Evolutionary conservation across 1,284 basidiomycete genomes (phyloP).

Genomic region (Mycosarcoma mackinlayi): DNA sequence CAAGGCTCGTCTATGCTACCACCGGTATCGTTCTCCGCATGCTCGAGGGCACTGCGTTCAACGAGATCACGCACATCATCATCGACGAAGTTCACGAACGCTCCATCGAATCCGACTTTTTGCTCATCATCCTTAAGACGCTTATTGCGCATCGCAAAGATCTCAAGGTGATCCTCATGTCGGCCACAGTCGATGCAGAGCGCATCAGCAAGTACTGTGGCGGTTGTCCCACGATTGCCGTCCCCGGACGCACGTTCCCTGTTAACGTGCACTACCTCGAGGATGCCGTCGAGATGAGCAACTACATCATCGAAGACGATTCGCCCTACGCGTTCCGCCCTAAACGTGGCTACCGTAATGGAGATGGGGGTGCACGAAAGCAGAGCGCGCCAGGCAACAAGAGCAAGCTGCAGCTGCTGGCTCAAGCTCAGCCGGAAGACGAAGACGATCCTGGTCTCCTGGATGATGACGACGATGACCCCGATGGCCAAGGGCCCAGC

Average conservation of each 20-base stretch:
- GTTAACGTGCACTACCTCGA: conserved; percentile 89
- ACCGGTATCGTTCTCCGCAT: conserved; percentile 97
- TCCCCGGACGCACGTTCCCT: conserved; percentile 97
- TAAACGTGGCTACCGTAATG: conserved; percentile 45
- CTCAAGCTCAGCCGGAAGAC: conserved; percentile 72
- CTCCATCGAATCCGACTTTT: conserved; percentile 96
- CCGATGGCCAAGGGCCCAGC: conserved; percentile 66
- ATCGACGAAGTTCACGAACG: conserved; percentile 93
- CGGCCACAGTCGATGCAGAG: conserved; percentile 90
- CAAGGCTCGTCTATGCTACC: conserved; percentile 73
- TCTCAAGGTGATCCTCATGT: conserved; percentile 95
- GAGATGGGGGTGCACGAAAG: conserved; percentile 36
- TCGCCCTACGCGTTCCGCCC: conserved; percentile 80
- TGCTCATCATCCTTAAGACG: conserved; percentile 94
- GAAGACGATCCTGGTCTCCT: conserved; percentile 81
- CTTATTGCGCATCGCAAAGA: conserved; percentile 82
- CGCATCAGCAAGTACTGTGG: conserved; percentile 95
- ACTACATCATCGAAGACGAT: conserved; percentile 80
- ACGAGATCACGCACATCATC: conserved; percentile 92
- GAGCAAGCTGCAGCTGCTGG: conserved; percentile 75
- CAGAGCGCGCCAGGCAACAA: conserved; percentile 66
- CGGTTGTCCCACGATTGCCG: conserved; percentile 79
- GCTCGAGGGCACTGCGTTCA: conserved; percentile 89
- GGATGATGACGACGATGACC: conserved; percentile 79
- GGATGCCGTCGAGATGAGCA: conserved; percentile 86